phyloP scores from a whole-genome alignment of 345 rosid genomes.

The Pugionium dolabratum region DNA sequence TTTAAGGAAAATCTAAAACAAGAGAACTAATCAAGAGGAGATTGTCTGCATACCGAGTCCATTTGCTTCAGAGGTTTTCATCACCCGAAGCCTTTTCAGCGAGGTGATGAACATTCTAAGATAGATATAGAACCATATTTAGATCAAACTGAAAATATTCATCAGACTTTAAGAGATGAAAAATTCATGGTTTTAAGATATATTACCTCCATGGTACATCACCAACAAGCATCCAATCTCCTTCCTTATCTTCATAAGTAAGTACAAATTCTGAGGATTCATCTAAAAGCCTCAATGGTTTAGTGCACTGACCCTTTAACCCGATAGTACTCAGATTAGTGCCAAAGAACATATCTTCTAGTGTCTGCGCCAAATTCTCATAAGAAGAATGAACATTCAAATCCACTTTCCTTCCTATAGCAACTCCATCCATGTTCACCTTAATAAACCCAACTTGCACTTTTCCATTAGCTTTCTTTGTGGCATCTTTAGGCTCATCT shows the following conservation, averaged over 20 bases:
- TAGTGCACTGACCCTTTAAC: conserved; percentile 35
- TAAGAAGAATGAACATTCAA: conserved; percentile 74
- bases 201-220: conserved; percentile 97
- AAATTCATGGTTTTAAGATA: background rate
- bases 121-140: conserved; percentile 2
- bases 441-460: conserved; percentile 70
- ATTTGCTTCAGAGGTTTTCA: conserved; percentile 82
- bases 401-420: conserved; percentile 92
- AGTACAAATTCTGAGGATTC: conserved; percentile 86
- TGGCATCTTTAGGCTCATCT: conserved; percentile 51
- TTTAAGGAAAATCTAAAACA: too few relatives aligned
- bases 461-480: conserved; percentile 59
- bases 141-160: conserved; percentile 3
- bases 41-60: conserved; percentile 63
- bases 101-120: conserved; percentile 76
- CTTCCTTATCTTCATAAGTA: conserved; percentile 92
- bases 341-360: conserved; percentile 81
- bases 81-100: conserved; percentile 84
- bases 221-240: conserved; percentile 98
- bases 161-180: background rate
- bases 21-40: background rate
- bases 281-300: conserved; percentile 64
- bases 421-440: conserved; percentile 87
- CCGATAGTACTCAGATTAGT: conserved; percentile 42
- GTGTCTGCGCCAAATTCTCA: conserved; percentile 58